Base-by-base conservation (phyloP, 352 stramenopile species). In the Lagenidium giganteum region DNA sequence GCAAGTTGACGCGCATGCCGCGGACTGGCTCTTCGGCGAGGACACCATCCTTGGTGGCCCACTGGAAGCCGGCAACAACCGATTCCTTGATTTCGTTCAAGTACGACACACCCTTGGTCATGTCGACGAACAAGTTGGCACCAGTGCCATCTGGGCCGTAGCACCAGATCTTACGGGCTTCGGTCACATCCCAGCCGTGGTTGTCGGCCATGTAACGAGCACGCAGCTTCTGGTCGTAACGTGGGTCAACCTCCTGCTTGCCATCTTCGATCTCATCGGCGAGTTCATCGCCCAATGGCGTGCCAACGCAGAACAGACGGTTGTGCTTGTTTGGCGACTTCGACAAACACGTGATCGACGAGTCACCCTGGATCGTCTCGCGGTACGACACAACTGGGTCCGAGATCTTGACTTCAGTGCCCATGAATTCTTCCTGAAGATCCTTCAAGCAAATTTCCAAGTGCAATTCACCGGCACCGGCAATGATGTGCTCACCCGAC, bases 271-370 rank as follows among this genome's bases (percentile, higher is more conserved):
- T 98, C 54, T 97, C 96, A 18, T 91, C 78, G 18, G 90, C 94
- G 21, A 99, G 79, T 44, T 98, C 96, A 37, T 97, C 81, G 48
- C 80, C 76, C 22, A 99, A 64, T 40, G 93, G 76, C 29, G 73
- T 55, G 31, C 83, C 95, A 43, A 97, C 89, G 57, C 96, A 93
- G 79, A 99, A 99, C 18, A 99, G 88, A 96, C 96, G 93, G 79
- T 99, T 99, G 93, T 99, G 96, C 83, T 99, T 99, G 95, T 99
- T 99, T 33, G 96, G 94, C 54, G 96, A 99, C 93, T 99, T 99
- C 48, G 96, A 98, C 54, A 99, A 73, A 65, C 93, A 98, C 51
- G 90, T 97, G 70, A 98, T 90, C 39, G 69, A 82, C 51, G 96
- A 99, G 55, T 97, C 93, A n/a, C 61, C 82, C 31, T 80, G 96